These are phyloP conservation scores for Fagopyrum tataricum DNA, from an alignment of 148 eudicot species.

Conservation along the genomic window DNA sequence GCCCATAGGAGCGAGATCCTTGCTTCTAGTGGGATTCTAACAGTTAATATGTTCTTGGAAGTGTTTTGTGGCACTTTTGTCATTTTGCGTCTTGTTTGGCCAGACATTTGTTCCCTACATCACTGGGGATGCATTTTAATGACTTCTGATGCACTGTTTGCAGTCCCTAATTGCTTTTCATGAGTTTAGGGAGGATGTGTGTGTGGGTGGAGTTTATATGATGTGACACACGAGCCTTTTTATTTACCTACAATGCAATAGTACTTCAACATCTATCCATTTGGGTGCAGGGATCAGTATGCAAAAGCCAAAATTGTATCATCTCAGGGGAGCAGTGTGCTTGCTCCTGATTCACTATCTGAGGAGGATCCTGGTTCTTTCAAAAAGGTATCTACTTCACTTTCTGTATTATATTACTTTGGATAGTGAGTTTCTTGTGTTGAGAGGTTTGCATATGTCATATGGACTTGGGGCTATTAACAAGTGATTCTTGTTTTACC, in stretches of 20 bases:
- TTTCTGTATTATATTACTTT: background rate
- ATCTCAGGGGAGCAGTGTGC: constrained; percentile 26
- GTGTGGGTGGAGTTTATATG: too few species aligned
- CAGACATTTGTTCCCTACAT: background rate
- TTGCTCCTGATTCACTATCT: constrained; percentile 23
- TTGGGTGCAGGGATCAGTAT: constrained; percentile 33
- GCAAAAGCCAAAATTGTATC: constrained; percentile 24
- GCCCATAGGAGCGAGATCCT: too few species aligned
- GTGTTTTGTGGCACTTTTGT: background rate
- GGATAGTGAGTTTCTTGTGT: background rate
- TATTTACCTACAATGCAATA: background rate
- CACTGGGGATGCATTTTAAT: background rate
- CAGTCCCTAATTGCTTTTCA: background rate
- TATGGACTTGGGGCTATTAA: constrained; percentile 1
- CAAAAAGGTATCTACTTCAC: constrained; percentile 58
- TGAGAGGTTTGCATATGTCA: background rate
- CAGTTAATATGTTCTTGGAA: too few species aligned
- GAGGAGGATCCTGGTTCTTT: constrained; percentile 58
- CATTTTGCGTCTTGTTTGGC: background rate
- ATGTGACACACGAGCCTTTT: too few species aligned
- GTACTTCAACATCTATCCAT: background rate
- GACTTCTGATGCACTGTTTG: too few species aligned
- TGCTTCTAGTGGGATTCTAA: too few species aligned
- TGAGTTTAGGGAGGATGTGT: too few species aligned
- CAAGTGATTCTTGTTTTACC: constrained; percentile 14